These are phyloP conservation scores for Exophiala viscosa DNA, from an alignment of 2,329 filamentous ascomycete species.

Conservation along the genomic window DNA sequence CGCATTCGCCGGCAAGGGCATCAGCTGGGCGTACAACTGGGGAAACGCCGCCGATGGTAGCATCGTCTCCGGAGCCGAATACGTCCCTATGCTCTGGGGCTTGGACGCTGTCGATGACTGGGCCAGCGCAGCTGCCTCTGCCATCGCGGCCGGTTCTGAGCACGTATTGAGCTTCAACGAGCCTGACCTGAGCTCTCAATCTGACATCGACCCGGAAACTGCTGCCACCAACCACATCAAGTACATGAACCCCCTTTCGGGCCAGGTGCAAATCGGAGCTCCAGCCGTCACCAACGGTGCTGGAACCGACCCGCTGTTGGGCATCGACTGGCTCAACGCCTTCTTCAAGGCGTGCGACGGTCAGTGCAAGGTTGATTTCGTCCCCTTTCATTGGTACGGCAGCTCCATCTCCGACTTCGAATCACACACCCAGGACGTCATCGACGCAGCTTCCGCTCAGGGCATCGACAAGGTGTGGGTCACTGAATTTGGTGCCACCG, in stretches of 20 bases:
- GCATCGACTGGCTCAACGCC: slow-evolving; percentile 39
- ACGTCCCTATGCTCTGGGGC: slow-evolving; percentile 45
- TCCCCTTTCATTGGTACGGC: slow-evolving; percentile 47
- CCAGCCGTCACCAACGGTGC: slow-evolving; percentile 42
- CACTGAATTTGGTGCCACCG: slow-evolving; percentile 41
- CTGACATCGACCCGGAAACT: slow-evolving; percentile 36
- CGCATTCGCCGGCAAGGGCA: slow-evolving; percentile 32
- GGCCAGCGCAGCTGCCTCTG: slow-evolving; percentile 29
- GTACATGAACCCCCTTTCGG: slow-evolving; percentile 38
- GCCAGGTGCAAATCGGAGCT: slow-evolving; percentile 39
- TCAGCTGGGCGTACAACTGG: slow-evolving; percentile 49
- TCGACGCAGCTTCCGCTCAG: slow-evolving; percentile 33
- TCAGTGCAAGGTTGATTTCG: slow-evolving; percentile 38
- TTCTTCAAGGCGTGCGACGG: slow-evolving; percentile 39
- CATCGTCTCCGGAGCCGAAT: slow-evolving; percentile 38
- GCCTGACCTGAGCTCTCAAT: slow-evolving; percentile 40
- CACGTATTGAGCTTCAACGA: slow-evolving; percentile 48
- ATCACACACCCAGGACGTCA: slow-evolving; percentile 36
- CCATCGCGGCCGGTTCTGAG: slow-evolving; percentile 34
- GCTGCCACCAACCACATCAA: slow-evolving; percentile 37
- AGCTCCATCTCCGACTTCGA: slow-evolving; percentile 36
- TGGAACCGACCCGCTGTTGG: slow-evolving; percentile 27
- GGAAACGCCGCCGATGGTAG: slow-evolving; percentile 32
- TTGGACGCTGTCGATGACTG: slow-evolving; percentile 36
- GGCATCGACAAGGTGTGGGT: slow-evolving; percentile 43